Conservation (phyloP, 495 filamentous ascomycete genomes). For the Rhypophila decipiens region DNA sequence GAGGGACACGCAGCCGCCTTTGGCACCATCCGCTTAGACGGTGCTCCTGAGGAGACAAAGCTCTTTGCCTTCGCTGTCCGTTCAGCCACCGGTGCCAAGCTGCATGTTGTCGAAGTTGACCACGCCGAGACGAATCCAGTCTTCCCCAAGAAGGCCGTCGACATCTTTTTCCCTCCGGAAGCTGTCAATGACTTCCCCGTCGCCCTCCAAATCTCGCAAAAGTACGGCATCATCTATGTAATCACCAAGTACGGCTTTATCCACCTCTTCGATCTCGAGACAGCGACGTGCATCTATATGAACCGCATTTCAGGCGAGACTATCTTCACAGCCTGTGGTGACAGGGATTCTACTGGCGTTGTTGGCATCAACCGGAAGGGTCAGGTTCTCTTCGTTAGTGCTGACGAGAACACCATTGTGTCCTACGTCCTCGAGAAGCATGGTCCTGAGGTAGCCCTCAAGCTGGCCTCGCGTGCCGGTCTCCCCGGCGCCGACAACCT, state of each 20-base stretch:
- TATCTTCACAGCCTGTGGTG: slow-evolving; percentile 87
- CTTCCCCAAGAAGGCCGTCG: slow-evolving; percentile 91
- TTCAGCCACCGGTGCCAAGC: slow-evolving; percentile 79
- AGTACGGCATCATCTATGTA: slow-evolving; percentile 92
- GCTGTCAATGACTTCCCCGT: slow-evolving; percentile 96
- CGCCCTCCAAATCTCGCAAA: slow-evolving; percentile 92
- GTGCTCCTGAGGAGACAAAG: slow-evolving; percentile 82
- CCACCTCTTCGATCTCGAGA: slow-evolving; percentile 95
- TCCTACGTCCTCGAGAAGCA: slow-evolving; percentile 94
- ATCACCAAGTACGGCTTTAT: slow-evolving; percentile 99
- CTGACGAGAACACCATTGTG: slow-evolving; percentile 86
- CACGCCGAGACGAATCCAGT: slow-evolving; percentile 78
- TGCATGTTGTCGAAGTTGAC: slow-evolving; percentile 97
- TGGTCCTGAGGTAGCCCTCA: slow-evolving; percentile 83
- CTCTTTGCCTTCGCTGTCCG: slow-evolving; percentile 96
- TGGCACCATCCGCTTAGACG: slow-evolving; percentile 80
- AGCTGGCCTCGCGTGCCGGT: slow-evolving; percentile 88
- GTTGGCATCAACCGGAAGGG: slow-evolving; percentile 97
- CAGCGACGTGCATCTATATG: slow-evolving; percentile 98
- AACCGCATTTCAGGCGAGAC: slow-evolving; percentile 99
- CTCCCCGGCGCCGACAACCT: slow-evolving; percentile 93
- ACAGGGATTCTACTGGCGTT: slow-evolving; percentile 78
- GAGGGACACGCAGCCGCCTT: slow-evolving; percentile 97
- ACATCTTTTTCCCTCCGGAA: slow-evolving; percentile 95
- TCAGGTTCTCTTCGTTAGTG: slow-evolving; percentile 86